Percentiles rank a stretch among this genome's conserved stretches.
Conservation (phyloP, 805 yeast species). For the Lipomyces spencermartinsiae region DNA sequence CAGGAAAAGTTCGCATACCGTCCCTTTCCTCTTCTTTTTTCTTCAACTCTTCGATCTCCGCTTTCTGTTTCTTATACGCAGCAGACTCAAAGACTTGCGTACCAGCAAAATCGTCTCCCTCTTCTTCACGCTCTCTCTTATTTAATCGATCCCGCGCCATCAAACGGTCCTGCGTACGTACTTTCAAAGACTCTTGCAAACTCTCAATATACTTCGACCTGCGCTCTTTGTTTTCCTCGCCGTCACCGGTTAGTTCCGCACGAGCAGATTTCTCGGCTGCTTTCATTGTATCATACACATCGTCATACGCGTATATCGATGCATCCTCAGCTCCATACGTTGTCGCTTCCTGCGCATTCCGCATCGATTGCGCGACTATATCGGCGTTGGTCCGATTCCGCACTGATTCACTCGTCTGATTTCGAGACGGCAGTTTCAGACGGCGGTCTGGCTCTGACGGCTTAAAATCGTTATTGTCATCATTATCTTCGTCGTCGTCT, state of each 20-base stretch:
- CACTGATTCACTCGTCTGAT: not conserved
- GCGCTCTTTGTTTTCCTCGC: not conserved
- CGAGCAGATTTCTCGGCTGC: constrained; percentile 38
- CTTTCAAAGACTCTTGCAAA: constrained; percentile 53
- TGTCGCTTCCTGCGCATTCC: constrained; percentile 18
- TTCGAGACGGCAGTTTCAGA: constrained; percentile 10
- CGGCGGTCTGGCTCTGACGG: not conserved
- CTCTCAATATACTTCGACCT: constrained; percentile 50
- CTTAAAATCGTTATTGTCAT: not conserved
- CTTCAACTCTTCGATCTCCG: constrained; percentile 41
- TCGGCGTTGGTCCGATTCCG: constrained; percentile 25
- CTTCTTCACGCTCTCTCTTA: constrained; percentile 50
- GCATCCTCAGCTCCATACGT: constrained; percentile 22
- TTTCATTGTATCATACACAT: constrained; percentile 54
- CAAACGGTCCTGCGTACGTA: constrained; percentile 55
- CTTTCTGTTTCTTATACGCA: constrained; percentile 53
- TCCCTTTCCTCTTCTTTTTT: constrained; percentile 36
- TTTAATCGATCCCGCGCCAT: constrained; percentile 49
- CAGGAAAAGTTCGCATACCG: constrained; percentile 9
- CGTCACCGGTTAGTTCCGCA: constrained; percentile 16
- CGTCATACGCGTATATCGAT: constrained; percentile 54
- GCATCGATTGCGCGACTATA: constrained; percentile 22
- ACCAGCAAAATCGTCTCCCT: constrained; percentile 49
- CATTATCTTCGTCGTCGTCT: constrained; percentile 15
- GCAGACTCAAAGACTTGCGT: constrained; percentile 57